Conservation (phyloP, 2,329 filamentous ascomycete genomes). For the Verticillium isaacii region DNA sequence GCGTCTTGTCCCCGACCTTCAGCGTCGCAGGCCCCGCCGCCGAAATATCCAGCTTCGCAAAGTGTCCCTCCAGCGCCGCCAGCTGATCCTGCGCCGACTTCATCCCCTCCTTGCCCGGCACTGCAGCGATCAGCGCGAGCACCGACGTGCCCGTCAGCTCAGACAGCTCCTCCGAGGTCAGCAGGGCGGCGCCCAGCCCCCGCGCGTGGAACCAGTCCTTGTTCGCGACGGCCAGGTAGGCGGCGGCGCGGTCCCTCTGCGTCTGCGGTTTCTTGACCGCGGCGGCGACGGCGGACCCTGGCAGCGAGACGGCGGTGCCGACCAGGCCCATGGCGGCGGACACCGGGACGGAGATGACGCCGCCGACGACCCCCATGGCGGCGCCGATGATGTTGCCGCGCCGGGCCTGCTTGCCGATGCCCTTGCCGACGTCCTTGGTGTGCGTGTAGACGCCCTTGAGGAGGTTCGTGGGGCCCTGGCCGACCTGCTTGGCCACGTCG, state of each 20-base stretch:
- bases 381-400: conserved; percentile 34
- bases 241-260: conserved; percentile 32
- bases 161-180: conserved; percentile 25
- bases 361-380: conserved; percentile 28
- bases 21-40: neutral
- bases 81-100: conserved; percentile 12
- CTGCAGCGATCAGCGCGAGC: conserved; percentile 34
- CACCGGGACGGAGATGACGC: conserved; percentile 32
- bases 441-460: conserved; percentile 30
- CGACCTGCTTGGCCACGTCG: conserved; percentile 24
- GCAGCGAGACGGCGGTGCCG: conserved; percentile 27
- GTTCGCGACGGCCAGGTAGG: conserved; percentile 37
- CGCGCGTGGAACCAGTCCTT: conserved; percentile 35
- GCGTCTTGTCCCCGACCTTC: conserved; percentile 16
- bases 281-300: conserved; percentile 26
- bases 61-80: conserved; percentile 12
- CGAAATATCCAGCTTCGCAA: conserved; percentile 23
- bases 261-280: conserved; percentile 32
- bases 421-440: conserved; percentile 28
- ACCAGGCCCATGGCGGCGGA: conserved; percentile 29
- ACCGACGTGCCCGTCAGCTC: conserved; percentile 22
- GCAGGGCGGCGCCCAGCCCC: conserved; percentile 29
- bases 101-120: conserved; percentile 15
- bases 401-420: conserved; percentile 29
- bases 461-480: conserved; percentile 16